A percentile compares a stretch with the other conserved stretches of the same genome.
phyloP scores from a whole-genome alignment of 2,329 filamentous ascomycete species.

The Aureobasidium vineae region DNA sequence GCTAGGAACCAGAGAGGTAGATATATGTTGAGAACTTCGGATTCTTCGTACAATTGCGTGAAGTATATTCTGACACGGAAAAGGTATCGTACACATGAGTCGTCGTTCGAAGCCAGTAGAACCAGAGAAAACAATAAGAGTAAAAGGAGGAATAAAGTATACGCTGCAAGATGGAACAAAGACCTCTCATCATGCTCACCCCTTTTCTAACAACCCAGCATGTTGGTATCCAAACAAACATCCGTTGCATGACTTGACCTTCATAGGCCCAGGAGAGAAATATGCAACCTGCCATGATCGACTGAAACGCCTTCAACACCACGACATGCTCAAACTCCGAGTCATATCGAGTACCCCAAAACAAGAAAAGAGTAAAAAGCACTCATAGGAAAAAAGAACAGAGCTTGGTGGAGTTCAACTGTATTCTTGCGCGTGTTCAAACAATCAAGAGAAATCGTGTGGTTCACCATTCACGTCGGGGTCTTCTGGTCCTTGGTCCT shows the following conservation, averaged over 20 bases:
- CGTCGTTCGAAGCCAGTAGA: too few species aligned
- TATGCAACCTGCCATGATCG: conserved; percentile 9
- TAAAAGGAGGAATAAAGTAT: too few species aligned
- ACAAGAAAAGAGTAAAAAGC: background rate
- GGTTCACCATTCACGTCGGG: conserved; percentile 6
- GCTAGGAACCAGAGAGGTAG: too few species aligned
- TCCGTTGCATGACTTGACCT: background rate
- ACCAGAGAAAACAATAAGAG: too few species aligned
- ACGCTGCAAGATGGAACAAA: background rate
- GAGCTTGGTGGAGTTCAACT: background rate
- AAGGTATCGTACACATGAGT: too few species aligned
- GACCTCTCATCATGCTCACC: background rate
- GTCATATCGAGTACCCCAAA: background rate
- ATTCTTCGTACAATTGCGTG: too few species aligned
- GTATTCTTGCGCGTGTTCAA: background rate
- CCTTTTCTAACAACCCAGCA: background rate
- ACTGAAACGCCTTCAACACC: conserved; percentile 2
- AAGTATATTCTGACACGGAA: too few species aligned
- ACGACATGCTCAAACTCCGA: conserved; percentile 11
- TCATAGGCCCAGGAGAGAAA: too few species aligned
- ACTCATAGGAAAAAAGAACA: background rate
- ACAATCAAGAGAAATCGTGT: conserved; percentile 8
- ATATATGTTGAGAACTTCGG: too few species aligned
- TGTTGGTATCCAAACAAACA: conserved; percentile 1
- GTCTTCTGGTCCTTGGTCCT: background rate